These are phyloP conservation scores for Glebionis coronaria DNA, from an alignment of 129 eudicot species.

Conservation along the genomic window DNA sequence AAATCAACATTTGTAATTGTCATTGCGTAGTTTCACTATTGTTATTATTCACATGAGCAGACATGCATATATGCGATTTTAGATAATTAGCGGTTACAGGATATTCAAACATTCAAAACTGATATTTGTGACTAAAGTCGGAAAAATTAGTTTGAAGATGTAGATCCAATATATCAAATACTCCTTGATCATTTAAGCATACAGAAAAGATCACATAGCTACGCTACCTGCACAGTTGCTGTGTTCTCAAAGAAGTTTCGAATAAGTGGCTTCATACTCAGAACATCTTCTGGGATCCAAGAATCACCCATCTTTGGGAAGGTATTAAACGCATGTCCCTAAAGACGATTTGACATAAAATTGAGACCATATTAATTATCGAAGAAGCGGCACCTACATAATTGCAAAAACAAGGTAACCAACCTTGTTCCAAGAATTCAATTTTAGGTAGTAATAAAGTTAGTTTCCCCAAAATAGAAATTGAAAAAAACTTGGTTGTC, in stretches of 20 bases:
- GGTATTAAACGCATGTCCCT: slow-evolving; percentile 95
- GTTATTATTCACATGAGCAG: neutral
- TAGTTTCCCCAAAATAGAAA: too few relatives aligned
- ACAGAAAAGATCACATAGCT: neutral
- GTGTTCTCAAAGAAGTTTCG: slow-evolving; percentile 96
- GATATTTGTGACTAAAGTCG: neutral
- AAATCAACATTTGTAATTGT: neutral
- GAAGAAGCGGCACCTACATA: neutral
- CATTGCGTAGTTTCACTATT: neutral
- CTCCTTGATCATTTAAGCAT: too few relatives aligned
- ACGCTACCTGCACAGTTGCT: slow-evolving; percentile 81
- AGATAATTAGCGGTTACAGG: neutral
- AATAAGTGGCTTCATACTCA: slow-evolving; percentile 73
- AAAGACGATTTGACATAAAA: slow-evolving; percentile 8
- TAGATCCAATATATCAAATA: too few relatives aligned
- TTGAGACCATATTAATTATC: neutral
- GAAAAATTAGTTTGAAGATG: too few relatives aligned
- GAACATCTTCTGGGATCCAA: slow-evolving; percentile 90
- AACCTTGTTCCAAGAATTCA: too few relatives aligned
- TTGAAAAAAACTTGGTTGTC: neutral
- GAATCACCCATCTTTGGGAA: slow-evolving; percentile 97
- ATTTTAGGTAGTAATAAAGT: too few relatives aligned
- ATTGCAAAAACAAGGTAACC: neutral
- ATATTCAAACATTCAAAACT: neutral
- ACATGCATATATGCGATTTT: neutral